Base-by-base conservation (phyloP, 179 eudicot genomes). In the Corrigiola litoralis region DNA sequence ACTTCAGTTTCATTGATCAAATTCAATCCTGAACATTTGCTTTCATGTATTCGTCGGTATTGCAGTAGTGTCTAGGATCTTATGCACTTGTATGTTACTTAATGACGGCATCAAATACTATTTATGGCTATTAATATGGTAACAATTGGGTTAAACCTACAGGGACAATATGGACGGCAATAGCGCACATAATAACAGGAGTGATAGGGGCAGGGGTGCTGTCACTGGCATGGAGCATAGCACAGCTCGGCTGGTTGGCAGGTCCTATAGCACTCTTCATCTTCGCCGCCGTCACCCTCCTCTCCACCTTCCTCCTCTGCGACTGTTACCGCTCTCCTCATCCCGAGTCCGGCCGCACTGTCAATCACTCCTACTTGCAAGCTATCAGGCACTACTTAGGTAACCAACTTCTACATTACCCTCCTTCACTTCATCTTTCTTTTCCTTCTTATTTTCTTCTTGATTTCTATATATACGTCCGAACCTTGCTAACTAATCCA, bases 161-260 rank as follows among this genome's bases (percentile, higher is more conserved):
- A 84, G 88, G 88, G 34, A 81, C 79, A 11, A 65, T 24, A 81
- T 79, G 89, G 89, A 84, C 85, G 13, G 85, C 80, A 49, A 40
- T 71, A 41, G 84, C 85, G 23, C 89, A 81, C 69, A 77, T 81
- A 49, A 79, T 84, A 53, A 84, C 89, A 56, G 89, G 78, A 41
- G 74, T 77, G 34, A 79, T 84, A 36, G 89, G 89, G 6, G 75
- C 89, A 5, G 89, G 89, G 42, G 85, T 84, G 46, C 50, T 84
- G 44, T 74, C 89, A 4, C 61, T 84, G 16, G 75, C 80, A 6
- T 84, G 89, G 89, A 81, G 85, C 67, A 56, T 81, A 58, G 80
- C 85, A 0, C 85, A 77, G 68, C 66, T 84, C 17, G 89, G 89
- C 4, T 81, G 89, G 89, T 50, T 81, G 60, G 79, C 69, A 1